These are phyloP conservation scores for Acephala macrosclerotiorum DNA, from an alignment of 2,329 filamentous ascomycete species.

Conservation along the genomic window DNA sequence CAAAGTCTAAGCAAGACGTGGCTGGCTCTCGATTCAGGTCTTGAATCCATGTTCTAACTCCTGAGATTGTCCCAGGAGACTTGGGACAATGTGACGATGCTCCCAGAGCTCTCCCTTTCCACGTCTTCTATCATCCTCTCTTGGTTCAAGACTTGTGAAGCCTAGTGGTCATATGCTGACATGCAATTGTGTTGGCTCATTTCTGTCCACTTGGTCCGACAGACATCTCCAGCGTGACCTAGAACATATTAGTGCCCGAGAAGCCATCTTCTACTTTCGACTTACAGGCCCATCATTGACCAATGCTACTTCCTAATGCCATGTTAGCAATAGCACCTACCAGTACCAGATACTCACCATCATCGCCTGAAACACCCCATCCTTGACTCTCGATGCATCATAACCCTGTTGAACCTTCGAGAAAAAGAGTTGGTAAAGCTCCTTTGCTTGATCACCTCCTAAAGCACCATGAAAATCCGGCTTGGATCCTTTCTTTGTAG, in stretches of 20 bases:
- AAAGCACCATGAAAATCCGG: conserved; percentile 94
- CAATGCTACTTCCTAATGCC: conserved; percentile 73
- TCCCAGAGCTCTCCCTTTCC: too few species aligned
- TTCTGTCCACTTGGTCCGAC: conserved; percentile 35
- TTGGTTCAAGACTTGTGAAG: background rate
- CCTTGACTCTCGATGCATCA: conserved; percentile 77
- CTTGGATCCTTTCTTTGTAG: conserved; percentile 94
- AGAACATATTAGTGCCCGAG: conserved; percentile 6
- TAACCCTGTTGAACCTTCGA: conserved; percentile 78
- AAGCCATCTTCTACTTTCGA: conserved; percentile 2
- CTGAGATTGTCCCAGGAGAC: too few species aligned
- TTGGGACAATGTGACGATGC: too few species aligned
- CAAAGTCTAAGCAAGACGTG: too few species aligned
- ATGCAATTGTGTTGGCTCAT: conserved; percentile 4
- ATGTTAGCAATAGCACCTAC: conserved; percentile 3
- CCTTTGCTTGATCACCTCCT: conserved; percentile 77
- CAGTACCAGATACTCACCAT: conserved; percentile 61
- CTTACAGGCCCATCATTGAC: conserved; percentile 82
- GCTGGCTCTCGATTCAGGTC: too few species aligned
- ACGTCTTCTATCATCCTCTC: too few species aligned
- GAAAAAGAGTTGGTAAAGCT: conserved; percentile 86
- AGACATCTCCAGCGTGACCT: conserved; percentile 44
- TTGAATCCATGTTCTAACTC: too few species aligned
- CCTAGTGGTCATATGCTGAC: background rate
- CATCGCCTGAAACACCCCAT: conserved; percentile 98